Evolutionary conservation across 192 early-diverging fungal genomes (phyloP), one percentile per base, ranked within the genome.

Genomic region (Backusella tuberculispora): DNA sequence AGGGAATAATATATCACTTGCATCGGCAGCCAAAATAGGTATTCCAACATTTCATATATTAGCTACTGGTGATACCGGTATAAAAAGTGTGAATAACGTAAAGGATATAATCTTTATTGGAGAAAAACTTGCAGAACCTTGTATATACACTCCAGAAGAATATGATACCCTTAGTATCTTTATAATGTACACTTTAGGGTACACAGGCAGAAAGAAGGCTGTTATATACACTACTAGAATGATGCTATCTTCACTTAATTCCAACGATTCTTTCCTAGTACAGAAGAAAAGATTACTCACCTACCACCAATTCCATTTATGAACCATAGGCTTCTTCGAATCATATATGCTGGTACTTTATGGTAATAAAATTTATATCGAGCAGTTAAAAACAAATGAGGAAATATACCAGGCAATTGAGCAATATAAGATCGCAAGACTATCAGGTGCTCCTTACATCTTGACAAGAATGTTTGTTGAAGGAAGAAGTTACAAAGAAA

Each of bases 221-320:
- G 47, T 48, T 4, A 48, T n/a, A 5, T 0, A 5, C n/a, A 48
- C 47, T n/a, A 19, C 0, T n/a, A 48, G 19, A 6, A 5, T n/a
- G 5, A 12, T 12, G 19, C 5, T 48, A 5, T 6, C 0, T n/a
- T n/a, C 5, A n/a, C 6, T 48, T 6, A n/a, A 48, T 5, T 0
- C 0, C 5, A 13, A 0, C 47, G 17, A 1, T 7, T 0, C n/a
- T n/a, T n/a, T 0, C 1, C 15, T 0, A 4, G 0, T 0, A 48
- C 15, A 4, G 19, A 0, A 14, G 5, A 2, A n/a, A 19, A 48
- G 17, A 48, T 0, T 7, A 5, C 15, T 48, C 4, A n/a, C 47
- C 3, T 48, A n/a, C 19, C 17, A n/a, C 5, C 47, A 4, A n/a
- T n/a, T n/a, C 17, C 17, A 48, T 6, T 14, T 4, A n/a, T n/a